Conservation (phyloP, 495 filamentous ascomycete species). For the Penicillium alfredii region DNA sequence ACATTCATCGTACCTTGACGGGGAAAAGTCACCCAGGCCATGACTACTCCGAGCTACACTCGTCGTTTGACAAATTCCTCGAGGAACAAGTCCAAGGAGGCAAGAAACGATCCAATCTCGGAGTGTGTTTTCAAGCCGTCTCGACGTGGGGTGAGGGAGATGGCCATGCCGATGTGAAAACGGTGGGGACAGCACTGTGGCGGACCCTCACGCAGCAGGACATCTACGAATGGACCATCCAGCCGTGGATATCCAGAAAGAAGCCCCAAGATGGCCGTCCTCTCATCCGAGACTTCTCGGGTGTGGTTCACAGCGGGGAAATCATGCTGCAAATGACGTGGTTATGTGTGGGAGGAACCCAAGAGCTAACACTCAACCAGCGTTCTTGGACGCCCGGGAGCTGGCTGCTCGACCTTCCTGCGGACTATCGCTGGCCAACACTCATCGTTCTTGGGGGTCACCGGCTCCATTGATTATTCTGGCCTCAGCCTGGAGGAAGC, state of each 20-base stretch:
- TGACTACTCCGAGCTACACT: constrained; percentile 32
- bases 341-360: neutral
- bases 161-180: constrained; percentile 29
- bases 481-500: constrained; percentile 56
- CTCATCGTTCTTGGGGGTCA: constrained; percentile 68
- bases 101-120: constrained; percentile 29
- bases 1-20: constrained; percentile 32
- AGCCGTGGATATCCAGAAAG: constrained; percentile 28
- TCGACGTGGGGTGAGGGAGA: constrained; percentile 33
- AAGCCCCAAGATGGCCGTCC: constrained; percentile 27
- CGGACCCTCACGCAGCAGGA: constrained; percentile 32
- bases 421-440: constrained; percentile 78
- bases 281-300: constrained; percentile 55
- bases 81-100: constrained; percentile 29
- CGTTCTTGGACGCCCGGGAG: constrained; percentile 78
- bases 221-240: constrained; percentile 36
- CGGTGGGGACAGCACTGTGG: constrained; percentile 31
- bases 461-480: constrained; percentile 74
- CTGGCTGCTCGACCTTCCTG: constrained; percentile 83
- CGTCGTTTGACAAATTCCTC: constrained; percentile 33
- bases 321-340: constrained; percentile 52
- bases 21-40: constrained; percentile 11
- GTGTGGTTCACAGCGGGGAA: constrained; percentile 63
- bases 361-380: constrained; percentile 9
- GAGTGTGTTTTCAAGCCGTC: constrained; percentile 34